phyloP scores from a whole-genome alignment of 441 rosid species.

The Capsella rubella region DNA sequence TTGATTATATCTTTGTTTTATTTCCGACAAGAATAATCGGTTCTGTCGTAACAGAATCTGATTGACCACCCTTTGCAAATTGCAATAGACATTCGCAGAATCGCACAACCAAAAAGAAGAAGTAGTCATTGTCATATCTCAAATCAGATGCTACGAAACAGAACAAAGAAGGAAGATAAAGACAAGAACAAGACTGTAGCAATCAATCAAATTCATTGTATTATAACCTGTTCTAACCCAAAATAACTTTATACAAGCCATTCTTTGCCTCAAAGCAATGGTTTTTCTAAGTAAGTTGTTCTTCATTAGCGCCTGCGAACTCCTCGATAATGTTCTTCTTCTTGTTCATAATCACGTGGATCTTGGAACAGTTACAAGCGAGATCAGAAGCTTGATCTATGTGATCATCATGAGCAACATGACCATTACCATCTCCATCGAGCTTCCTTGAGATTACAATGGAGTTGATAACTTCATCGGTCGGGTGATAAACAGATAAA shows the following conservation, averaged over 20 bases:
- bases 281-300: slow-evolving; percentile 24
- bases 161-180: slow-evolving; percentile 8
- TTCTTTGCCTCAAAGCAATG: no score
- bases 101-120: slow-evolving; percentile 35
- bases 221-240: no score
- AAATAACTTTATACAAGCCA: no score
- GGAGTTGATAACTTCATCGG: slow-evolving; percentile 85
- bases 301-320: slow-evolving; percentile 30
- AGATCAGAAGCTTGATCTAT: slow-evolving; percentile 35
- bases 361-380: slow-evolving; percentile 35
- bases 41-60: slow-evolving; percentile 24
- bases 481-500: slow-evolving; percentile 74
- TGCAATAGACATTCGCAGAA: slow-evolving; percentile 28
- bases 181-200: slow-evolving; percentile 29
- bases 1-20: background rate
- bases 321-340: slow-evolving; percentile 44
- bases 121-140: slow-evolving; percentile 24
- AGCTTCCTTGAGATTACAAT: slow-evolving; percentile 68
- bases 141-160: slow-evolving; percentile 35
- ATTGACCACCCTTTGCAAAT: slow-evolving; percentile 29
- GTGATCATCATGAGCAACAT: slow-evolving; percentile 28
- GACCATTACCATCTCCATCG: slow-evolving; percentile 20
- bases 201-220: no score
- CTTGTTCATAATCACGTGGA: slow-evolving; percentile 43
- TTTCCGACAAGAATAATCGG: slow-evolving; percentile 32